Evolutionary conservation across 768 basidiomycete species (phyloP).

Genomic region (Russula ochroleuca): DNA sequence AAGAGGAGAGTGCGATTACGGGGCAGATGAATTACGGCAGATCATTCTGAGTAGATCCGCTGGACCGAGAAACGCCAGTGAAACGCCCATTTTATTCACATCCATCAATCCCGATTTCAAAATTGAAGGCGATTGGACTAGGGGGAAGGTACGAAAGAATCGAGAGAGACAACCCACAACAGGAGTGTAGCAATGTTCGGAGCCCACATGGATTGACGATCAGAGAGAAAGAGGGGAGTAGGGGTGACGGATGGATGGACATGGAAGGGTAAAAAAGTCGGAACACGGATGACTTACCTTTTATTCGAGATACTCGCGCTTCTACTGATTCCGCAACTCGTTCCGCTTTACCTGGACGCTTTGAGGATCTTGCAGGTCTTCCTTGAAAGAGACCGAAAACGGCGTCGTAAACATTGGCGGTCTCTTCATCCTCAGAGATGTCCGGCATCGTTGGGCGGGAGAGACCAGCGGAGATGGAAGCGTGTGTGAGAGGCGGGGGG

Average conservation of each 20-base stretch:
- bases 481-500: too few relatives aligned
- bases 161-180: background rate
- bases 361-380: constrained; percentile 86
- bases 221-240: too few relatives aligned
- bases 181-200: too few relatives aligned
- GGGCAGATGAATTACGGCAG: background rate
- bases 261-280: too few relatives aligned
- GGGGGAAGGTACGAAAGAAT: background rate
- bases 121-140: too few relatives aligned
- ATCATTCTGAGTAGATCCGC: background rate
- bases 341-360: constrained; percentile 85
- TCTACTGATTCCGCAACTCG: constrained; percentile 89
- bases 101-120: constrained; percentile 9
- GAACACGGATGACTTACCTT: constrained; percentile 59
- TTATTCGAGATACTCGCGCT: constrained; percentile 89
- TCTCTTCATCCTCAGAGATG: too few relatives aligned
- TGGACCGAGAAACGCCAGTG: too few relatives aligned
- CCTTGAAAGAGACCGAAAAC: constrained; percentile 81
- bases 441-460: too few relatives aligned
- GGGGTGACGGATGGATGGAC: too few relatives aligned
- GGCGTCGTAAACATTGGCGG: constrained; percentile 53
- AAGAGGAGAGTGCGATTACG: background rate
- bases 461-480: too few relatives aligned
- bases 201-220: constrained; percentile 10
- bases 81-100: too few relatives aligned